Base-by-base conservation (phyloP, 2,329 filamentous ascomycete species). In the Fusarium austroafricanum region DNA sequence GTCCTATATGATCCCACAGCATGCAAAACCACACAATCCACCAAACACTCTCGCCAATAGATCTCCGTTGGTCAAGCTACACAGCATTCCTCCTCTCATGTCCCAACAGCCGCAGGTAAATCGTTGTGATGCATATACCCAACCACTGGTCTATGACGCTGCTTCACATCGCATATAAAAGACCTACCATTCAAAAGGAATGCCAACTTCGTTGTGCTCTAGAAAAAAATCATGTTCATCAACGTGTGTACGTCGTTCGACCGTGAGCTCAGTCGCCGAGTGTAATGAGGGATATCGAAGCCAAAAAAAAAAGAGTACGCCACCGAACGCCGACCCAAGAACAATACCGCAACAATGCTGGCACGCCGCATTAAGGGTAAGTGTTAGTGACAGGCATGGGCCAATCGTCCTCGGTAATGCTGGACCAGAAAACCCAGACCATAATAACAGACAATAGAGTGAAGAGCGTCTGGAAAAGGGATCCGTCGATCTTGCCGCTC, bases 321-420 rank as follows among this genome's bases (percentile, higher is more conserved):
- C 72, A 60, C 55, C 65, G 58, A 75, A 75, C 73, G 73, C 73
- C 73, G 55, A 46, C 62, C 64, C 60, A 60, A 70, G 23, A 68
- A 52, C 46, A 66, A 68, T 29, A 66, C 52, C 49, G 45, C 61
- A 50, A 52, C 59, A 46, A 64, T 50, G 26, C 20, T 26, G 43
- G 47, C 17, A 33, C 33, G 28, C 55, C 47, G 33, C 31, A 55
- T 71, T 65, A 75, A 49, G 82, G 79, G 68, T 86, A 86, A 51
- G 79, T 71, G 44, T 71, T 77, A 55, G 78, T 78, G 11, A 78
- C 79, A 33, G 84, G 82, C 79, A 86, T 86, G 18, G 94, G 93
- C 96, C 96, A 99, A 82, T 97, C 95, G 75, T 99, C 96, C 81
- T 99, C 96, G 17, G 96, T 99, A 74, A 99, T 99, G 82, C 94